phyloP scores from a whole-genome alignment of 805 yeast species.

The Saccharomycopsis babjevae region DNA sequence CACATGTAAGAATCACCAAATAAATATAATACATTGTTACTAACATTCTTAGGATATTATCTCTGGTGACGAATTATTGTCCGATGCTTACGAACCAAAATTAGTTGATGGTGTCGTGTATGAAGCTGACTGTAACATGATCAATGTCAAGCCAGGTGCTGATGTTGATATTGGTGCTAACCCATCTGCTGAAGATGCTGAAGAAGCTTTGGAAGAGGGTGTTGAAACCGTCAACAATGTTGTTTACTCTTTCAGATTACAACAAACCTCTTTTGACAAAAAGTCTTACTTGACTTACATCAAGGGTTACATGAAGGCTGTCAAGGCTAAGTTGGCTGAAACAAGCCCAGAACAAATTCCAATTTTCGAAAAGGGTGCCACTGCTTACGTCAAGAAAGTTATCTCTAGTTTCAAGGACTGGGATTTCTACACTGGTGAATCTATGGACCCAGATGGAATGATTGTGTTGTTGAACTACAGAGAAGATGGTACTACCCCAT shows the following conservation, averaged over 20 bases:
- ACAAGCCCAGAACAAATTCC: conserved; percentile 77
- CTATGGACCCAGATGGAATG: conserved; percentile 99
- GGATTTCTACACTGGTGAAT: conserved; percentile 99
- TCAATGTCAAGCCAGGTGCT: conserved; percentile 73
- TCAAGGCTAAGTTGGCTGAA: conserved; percentile 89
- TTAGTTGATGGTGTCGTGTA: conserved; percentile 83
- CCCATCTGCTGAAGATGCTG: conserved; percentile 97
- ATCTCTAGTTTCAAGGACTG: conserved; percentile 94
- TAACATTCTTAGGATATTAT: conserved; percentile 51
- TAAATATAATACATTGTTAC: neutral
- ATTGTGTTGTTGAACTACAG: conserved; percentile 97
- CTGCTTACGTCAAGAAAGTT: conserved; percentile 91
- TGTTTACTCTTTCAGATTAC: conserved; percentile 97
- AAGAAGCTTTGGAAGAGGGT: conserved; percentile 73
- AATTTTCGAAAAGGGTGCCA: conserved; percentile 95
- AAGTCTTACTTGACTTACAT: conserved; percentile 94
- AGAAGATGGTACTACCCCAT: conserved; percentile 98
- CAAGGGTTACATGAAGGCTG: conserved; percentile 97
- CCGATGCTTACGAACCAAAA: conserved; percentile 91
- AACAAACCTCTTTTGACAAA: conserved; percentile 93
- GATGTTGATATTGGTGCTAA: conserved; percentile 98
- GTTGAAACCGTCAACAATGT: conserved; percentile 93
- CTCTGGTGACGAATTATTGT: conserved; percentile 91
- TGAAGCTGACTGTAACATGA: conserved; percentile 95
- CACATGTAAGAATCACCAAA: neutral